Conservation (phyloP, 2,329 filamentous ascomycete species). For the Fulvia fulva region DNA sequence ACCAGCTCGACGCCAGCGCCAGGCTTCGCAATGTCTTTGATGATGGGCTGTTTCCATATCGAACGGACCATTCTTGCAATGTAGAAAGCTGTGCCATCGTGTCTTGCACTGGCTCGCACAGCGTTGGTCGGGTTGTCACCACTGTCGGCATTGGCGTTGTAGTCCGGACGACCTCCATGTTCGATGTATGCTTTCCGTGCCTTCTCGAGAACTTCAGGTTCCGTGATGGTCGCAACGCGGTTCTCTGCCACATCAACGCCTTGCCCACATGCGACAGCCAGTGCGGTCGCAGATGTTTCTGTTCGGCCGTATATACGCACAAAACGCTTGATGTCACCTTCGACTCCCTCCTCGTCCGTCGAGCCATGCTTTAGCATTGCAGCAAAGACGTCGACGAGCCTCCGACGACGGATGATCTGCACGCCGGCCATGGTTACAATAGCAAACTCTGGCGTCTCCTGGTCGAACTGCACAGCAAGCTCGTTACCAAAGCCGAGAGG, state of each 20-base stretch:
- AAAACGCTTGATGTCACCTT: constrained; percentile 77
- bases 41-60: constrained; percentile 78
- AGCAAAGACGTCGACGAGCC: constrained; percentile 89
- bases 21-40: constrained; percentile 52
- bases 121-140: constrained; percentile 68
- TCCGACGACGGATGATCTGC: constrained; percentile 75
- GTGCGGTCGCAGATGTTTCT: constrained; percentile 83
- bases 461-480: constrained; percentile 91
- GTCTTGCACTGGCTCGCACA: constrained; percentile 81
- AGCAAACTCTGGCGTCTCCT: constrained; percentile 75
- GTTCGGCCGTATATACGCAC: constrained; percentile 80
- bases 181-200: constrained; percentile 88
- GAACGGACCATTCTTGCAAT: constrained; percentile 82
- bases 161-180: constrained; percentile 79
- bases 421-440: constrained; percentile 88
- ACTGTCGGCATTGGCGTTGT: constrained; percentile 61
- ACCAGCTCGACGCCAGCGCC: constrained; percentile 59
- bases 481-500: constrained; percentile 89
- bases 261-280: constrained; percentile 93
- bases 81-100: constrained; percentile 84
- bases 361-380: constrained; percentile 63
- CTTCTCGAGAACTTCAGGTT: constrained; percentile 79
- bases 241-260: constrained; percentile 75
- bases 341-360: constrained; percentile 72
- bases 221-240: constrained; percentile 66